Evolutionary conservation across 2,329 filamentous ascomycete genomes (phyloP).

Genomic region (Aspergillus ochraceus): DNA sequence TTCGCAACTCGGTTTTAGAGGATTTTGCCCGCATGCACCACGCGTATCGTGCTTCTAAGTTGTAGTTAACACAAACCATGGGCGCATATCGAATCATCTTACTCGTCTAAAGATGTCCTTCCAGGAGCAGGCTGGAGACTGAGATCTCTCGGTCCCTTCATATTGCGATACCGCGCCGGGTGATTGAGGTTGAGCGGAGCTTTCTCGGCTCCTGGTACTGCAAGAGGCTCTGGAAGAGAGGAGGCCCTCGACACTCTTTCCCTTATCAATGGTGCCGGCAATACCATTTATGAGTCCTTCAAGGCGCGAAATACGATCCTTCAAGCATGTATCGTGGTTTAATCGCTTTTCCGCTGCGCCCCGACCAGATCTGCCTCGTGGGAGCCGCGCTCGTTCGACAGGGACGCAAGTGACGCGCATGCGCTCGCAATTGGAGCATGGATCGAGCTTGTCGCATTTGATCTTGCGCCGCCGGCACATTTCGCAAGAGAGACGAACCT

Average conservation of each 20-base stretch:
- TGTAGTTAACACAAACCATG: not conserved
- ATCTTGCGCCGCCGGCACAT: conserved; percentile 34
- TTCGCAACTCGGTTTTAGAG: not conserved
- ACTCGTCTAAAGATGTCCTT: conserved; percentile 28
- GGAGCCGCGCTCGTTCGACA: conserved; percentile 33
- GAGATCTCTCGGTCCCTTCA: not conserved
- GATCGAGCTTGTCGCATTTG: conserved; percentile 34
- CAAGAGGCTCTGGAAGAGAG: not conserved
- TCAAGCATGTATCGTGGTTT: conserved; percentile 18
- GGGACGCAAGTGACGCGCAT: conserved; percentile 27
- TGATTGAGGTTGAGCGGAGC: not conserved
- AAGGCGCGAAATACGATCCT: conserved; percentile 26
- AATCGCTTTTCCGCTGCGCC: conserved; percentile 12
- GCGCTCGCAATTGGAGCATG: conserved; percentile 32
- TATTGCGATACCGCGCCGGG: conserved; percentile 1
- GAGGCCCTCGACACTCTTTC: not conserved
- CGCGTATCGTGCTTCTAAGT: not conserved
- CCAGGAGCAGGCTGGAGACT: conserved; percentile 1
- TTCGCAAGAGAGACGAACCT: conserved; percentile 31
- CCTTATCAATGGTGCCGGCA: not conserved
- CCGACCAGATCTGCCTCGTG: conserved; percentile 30
- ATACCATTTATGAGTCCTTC: conserved; percentile 22
- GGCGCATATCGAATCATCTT: not conserved
- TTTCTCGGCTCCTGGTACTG: not conserved
- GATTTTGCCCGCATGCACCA: not conserved